These are phyloP conservation scores for Naganishia friedmannii DNA, from an alignment of 768 basidiomycete genomes.

Conservation along the genomic window DNA sequence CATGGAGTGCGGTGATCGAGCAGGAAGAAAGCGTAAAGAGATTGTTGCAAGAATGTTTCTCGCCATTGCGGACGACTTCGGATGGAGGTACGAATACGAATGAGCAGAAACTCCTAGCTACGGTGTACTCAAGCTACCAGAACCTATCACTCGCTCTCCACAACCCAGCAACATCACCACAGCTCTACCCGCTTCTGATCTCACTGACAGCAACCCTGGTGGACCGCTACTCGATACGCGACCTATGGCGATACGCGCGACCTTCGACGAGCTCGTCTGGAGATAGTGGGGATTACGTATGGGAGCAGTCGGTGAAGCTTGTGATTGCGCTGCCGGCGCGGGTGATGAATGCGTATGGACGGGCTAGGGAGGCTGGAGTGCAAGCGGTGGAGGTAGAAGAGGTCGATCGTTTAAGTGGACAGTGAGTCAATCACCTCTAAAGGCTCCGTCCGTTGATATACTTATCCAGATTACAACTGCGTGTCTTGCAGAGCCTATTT, in stretches of 20 bases:
- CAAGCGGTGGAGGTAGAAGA: constrained; percentile 47
- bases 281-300: constrained; percentile 54
- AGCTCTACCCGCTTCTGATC: constrained; percentile 19
- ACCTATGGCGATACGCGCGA: constrained; percentile 58
- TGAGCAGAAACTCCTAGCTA: constrained; percentile 56
- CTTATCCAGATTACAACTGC: background rate
- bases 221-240: constrained; percentile 66
- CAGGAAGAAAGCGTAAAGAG: constrained; percentile 55
- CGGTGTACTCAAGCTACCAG: constrained; percentile 58
- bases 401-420: constrained; percentile 58
- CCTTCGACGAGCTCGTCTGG: constrained; percentile 52
- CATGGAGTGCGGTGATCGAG: constrained; percentile 64
- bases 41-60: constrained; percentile 69
- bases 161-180: constrained; percentile 40
- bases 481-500: constrained; percentile 33
- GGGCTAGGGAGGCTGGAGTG: constrained; percentile 37
- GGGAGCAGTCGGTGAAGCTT: constrained; percentile 75
- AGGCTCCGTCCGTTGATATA: too few relatives aligned
- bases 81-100: constrained; percentile 35
- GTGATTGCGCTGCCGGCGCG: constrained; percentile 69
- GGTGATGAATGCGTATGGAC: constrained; percentile 68
- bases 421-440: too few relatives aligned
- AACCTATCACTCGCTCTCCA: constrained; percentile 61
- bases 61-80: constrained; percentile 54
- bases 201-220: constrained; percentile 58